Evolutionary conservation across 1,284 basidiomycete genomes (phyloP).

Genomic region (Butyriboletus appendiculatus): DNA sequence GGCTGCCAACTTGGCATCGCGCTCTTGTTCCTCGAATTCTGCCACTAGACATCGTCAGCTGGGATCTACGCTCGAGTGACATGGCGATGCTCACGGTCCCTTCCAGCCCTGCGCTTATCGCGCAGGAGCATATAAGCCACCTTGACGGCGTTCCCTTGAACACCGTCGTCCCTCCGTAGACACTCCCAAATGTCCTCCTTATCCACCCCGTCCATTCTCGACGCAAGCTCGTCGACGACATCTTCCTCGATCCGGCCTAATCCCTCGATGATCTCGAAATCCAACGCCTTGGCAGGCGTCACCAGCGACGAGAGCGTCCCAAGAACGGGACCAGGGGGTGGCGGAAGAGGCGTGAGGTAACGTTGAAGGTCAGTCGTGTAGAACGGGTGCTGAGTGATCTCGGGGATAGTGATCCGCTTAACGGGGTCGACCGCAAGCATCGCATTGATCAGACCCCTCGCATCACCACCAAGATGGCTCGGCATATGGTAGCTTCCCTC

Average conservation of each 20-base stretch:
- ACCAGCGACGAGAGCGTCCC: constrained; percentile 72
- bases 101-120: constrained; percentile 86
- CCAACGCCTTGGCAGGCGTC: constrained; percentile 59
- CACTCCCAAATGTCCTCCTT: constrained; percentile 87
- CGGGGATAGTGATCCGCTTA: constrained; percentile 88
- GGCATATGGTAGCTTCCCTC: constrained; percentile 88
- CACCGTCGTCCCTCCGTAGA: constrained; percentile 77
- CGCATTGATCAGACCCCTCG: constrained; percentile 73
- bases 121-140: constrained; percentile 94
- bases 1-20: constrained; percentile 77
- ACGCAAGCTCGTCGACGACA: constrained; percentile 81
- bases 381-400: constrained; percentile 89
- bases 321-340: constrained; percentile 75
- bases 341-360: constrained; percentile 85
- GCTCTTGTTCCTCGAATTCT: constrained; percentile 74
- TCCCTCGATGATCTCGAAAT: constrained; percentile 78
- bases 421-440: constrained; percentile 94
- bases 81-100: constrained; percentile 60
- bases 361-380: constrained; percentile 84
- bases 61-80: background rate
- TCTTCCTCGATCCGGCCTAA: constrained; percentile 90
- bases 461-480: constrained; percentile 73
- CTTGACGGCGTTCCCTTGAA: constrained; percentile 91
- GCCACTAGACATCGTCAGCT: constrained; percentile 52
- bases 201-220: constrained; percentile 75